Percentiles rank a stretch among this genome's conserved stretches.
Conservation (phyloP, 805 yeast species). For the Kuraishia molischiana region DNA sequence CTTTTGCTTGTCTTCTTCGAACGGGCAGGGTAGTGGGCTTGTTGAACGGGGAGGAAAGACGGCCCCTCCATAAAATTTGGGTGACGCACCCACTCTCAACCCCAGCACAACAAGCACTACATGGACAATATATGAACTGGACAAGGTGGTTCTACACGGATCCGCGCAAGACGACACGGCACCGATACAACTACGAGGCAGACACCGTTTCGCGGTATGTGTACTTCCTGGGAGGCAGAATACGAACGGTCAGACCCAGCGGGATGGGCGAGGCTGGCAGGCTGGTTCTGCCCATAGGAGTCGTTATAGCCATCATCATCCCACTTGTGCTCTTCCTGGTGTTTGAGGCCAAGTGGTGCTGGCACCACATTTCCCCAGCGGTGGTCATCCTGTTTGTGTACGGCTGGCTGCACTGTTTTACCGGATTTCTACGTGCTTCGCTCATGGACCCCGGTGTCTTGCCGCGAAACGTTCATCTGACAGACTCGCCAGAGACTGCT, state of each 20-base stretch:
- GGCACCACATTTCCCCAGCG: constrained; percentile 48
- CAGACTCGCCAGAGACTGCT: constrained; percentile 21
- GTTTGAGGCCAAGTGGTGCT: constrained; percentile 41
- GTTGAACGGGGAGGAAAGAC: no score
- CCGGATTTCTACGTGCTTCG: constrained; percentile 43
- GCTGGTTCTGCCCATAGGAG: constrained; percentile 11
- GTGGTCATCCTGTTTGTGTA: constrained; percentile 48
- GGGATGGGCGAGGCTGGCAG: not conserved
- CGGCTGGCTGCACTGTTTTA: constrained; percentile 39
- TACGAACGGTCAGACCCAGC: constrained; percentile 29
- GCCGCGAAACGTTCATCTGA: constrained; percentile 58
- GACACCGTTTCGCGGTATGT: constrained; percentile 30
- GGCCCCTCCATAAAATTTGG: no score
- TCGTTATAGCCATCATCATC: constrained; percentile 22
- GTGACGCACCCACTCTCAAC: no score
- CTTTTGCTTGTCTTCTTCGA: no score
- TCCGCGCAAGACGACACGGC: not conserved
- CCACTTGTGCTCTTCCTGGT: constrained; percentile 47
- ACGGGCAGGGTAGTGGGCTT: no score
- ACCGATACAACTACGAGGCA: constrained; percentile 32
- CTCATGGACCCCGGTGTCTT: constrained; percentile 61
- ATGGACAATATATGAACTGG: no score
- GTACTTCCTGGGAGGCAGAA: constrained; percentile 59
- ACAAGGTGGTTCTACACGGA: not conserved
- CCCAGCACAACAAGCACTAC: no score